Percentiles rank a stretch among this genome's conserved stretches.
Evolutionary conservation across 2,329 filamentous ascomycete genomes (phyloP).

Genomic region (Aspergillus ruber): DNA sequence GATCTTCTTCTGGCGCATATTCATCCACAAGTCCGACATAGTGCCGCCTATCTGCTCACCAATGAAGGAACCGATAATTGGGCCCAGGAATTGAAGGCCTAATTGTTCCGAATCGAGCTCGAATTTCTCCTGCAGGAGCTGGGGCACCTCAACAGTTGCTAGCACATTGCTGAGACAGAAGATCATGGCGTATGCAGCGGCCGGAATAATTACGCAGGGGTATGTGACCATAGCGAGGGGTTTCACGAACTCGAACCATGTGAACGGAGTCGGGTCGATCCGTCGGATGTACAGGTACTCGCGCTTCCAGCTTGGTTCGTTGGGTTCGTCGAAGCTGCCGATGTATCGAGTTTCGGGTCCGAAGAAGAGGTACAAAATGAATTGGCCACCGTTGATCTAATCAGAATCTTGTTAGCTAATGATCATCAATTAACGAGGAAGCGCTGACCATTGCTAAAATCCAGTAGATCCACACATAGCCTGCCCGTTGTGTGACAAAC

Average conservation of each 20-base stretch:
- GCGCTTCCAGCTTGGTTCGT: constrained; percentile 33
- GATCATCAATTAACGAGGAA: constrained; percentile 2
- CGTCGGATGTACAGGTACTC: constrained; percentile 43
- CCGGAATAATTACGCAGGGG: constrained; percentile 47
- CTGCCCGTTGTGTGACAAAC: constrained; percentile 47
- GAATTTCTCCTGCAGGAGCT: constrained; percentile 52
- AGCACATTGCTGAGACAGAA: constrained; percentile 52
- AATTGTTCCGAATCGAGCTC: constrained; percentile 53
- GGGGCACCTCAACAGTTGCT: constrained; percentile 54
- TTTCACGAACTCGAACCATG: constrained; percentile 45
- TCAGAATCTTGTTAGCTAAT: constrained; percentile 10
- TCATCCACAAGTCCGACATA: constrained; percentile 54
- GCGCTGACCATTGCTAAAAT: constrained; percentile 49
- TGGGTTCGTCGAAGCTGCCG: constrained; percentile 18
- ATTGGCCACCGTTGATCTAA: constrained; percentile 49
- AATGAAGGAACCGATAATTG: constrained; percentile 55
- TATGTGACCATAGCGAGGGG: constrained; percentile 44
- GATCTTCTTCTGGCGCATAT: constrained; percentile 21
- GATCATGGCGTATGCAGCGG: constrained; percentile 51
- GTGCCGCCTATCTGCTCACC: constrained; percentile 57
- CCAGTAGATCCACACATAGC: constrained; percentile 56
- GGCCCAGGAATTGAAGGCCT: constrained; percentile 53
- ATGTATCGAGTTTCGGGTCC: constrained; percentile 51
- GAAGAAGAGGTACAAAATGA: constrained; percentile 51
- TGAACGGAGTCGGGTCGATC: constrained; percentile 49